Evolutionary conservation across 352 stramenopile species (phyloP).

Genomic region (Phytophthora rubi): DNA sequence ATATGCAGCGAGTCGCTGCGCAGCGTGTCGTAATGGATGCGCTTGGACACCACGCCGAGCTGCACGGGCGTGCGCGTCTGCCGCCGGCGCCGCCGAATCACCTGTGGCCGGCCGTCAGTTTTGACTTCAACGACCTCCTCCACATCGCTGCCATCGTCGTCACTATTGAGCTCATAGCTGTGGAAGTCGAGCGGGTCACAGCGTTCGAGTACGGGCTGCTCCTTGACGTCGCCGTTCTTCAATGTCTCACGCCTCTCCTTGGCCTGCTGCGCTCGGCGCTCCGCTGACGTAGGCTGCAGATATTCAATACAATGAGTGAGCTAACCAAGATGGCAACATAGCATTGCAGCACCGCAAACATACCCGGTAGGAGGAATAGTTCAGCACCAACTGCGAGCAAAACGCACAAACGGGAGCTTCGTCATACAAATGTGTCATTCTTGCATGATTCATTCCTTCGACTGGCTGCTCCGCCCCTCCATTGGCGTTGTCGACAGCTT

Average conservation of each 20-base stretch:
- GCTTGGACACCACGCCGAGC: conserved; percentile 62
- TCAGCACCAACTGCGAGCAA: conserved; percentile 62
- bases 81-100: conserved; percentile 38
- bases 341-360: neutral
- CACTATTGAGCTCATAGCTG: conserved; percentile 56
- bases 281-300: conserved; percentile 37
- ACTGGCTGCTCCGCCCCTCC: conserved; percentile 10
- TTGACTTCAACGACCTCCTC: conserved; percentile 56
- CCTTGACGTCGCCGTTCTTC: conserved; percentile 35
- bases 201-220: conserved; percentile 29
- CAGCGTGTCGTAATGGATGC: conserved; percentile 61
- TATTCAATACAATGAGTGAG: conserved; percentile 4
- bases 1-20: conserved; percentile 56
- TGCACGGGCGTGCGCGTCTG: conserved; percentile 47
- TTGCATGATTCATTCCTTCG: conserved; percentile 31
- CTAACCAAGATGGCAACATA: neutral
- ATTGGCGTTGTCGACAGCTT: conserved; percentile 9
- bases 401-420: conserved; percentile 64
- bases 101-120: conserved; percentile 43
- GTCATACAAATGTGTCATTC: conserved; percentile 64
- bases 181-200: conserved; percentile 64
- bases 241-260: conserved; percentile 23
- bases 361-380: conserved; percentile 56
- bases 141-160: conserved; percentile 53
- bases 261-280: conserved; percentile 30